Conservation (phyloP, 2,329 filamentous ascomycete species). For the Ophiostoma tasmaniense region DNA sequence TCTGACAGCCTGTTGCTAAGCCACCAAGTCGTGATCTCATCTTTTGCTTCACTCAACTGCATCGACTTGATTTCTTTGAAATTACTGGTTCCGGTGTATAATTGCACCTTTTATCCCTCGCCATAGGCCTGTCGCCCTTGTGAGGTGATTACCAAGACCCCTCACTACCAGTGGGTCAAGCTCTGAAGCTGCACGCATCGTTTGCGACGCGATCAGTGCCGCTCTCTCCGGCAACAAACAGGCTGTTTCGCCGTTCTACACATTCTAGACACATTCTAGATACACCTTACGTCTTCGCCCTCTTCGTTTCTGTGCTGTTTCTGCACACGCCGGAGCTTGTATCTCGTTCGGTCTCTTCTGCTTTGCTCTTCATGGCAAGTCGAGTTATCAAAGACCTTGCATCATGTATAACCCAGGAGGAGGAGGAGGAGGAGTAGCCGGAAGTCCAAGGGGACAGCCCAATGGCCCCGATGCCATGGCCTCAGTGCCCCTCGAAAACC, state of each 20-base stretch:
- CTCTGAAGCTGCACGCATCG: conserved; percentile 9
- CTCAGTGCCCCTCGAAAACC: conserved; percentile 20
- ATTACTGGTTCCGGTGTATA: neutral
- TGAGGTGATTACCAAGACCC: conserved; percentile 11
- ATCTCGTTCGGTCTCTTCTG: neutral
- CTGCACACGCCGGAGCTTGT: neutral
- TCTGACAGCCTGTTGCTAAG: neutral
- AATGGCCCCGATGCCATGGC: neutral
- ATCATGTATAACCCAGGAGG: conserved; percentile 16
- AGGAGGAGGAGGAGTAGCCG: conserved; percentile 10
- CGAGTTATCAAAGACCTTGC: neutral
- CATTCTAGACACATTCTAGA: neutral
- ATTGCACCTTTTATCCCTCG: neutral
- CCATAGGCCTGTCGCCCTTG: neutral
- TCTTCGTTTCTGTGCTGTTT: neutral
- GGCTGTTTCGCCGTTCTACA: neutral
- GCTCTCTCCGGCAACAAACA: conserved; percentile 1
- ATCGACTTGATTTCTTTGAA: neutral
- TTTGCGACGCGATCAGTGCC: conserved; percentile 7
- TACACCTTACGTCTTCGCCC: neutral
- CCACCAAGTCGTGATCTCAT: neutral
- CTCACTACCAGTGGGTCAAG: conserved; percentile 16
- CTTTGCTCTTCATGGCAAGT: conserved; percentile 16
- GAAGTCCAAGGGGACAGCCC: neutral
- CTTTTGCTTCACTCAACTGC: neutral